Base-by-base conservation (phyloP, 2,329 filamentous ascomycete genomes). In the Colletotrichum noveboracense region DNA sequence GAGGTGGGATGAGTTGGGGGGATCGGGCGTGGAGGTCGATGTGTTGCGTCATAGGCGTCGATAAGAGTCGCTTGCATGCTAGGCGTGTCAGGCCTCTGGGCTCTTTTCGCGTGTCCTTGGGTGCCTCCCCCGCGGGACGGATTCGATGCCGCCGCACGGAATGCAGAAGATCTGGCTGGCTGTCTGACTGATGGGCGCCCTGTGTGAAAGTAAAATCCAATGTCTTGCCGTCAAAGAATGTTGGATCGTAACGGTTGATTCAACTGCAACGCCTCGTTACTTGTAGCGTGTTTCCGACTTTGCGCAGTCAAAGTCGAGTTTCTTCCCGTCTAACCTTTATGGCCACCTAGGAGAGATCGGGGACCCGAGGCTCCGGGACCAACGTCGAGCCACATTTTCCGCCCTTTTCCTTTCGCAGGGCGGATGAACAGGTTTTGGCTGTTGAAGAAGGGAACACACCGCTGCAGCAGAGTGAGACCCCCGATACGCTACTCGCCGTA, bases 61-160 rank as follows among this genome's bases (percentile, higher is more conserved):
- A 76, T 76, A 75, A 76, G 74, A 73, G 60, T 75, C 71, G 74
- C 60, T 71, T 69, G 64, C 43, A 76, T 76, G 70, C 74, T 60
- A 60, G 74, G 65, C 43, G 58, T 28, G 61, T 52, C 18, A 60
- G 26, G 56, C 30, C 67, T 62, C 68, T 66, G 34, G 14, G 26
- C 58, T 61, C 26, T 48, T 48, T 21, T 71, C 28, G 58, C 55
- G 18, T 61, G 28, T 28, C 70, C 34, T 70, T 48, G 43, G 43
- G 43, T 48, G 43, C 43, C 43, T 48, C 43, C 70, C 36, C 69
- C 26, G 65, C 70, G 56, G 74, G 26, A 64, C 70, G 30, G 67
- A 71, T 72, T 68, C 18, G 48, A 38, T 58, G 48, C 66, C 48
- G 32, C 38, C 58, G 48, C 66, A 69, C 32, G 12, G 60, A 9